Conservation (phyloP, 2,329 filamentous ascomycete genomes). For the Triangularia setosa region DNA sequence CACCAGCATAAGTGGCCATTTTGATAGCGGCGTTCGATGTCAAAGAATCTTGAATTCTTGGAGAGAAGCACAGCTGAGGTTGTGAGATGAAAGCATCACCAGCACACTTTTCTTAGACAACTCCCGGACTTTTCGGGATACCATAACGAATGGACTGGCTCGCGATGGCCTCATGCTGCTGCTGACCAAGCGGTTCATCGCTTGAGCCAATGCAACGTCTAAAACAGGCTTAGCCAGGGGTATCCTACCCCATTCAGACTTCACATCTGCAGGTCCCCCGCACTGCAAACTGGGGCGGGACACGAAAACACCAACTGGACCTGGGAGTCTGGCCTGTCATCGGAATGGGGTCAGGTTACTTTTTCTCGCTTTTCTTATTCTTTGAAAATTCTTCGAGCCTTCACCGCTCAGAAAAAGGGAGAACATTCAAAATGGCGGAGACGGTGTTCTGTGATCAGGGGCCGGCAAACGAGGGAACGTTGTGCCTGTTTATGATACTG, state of each 20-base stretch:
- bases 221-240: conserved; percentile 20
- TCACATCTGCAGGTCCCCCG: background rate
- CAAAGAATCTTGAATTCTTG: no score
- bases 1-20: background rate
- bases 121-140: background rate
- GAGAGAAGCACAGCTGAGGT: background rate
- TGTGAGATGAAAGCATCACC: background rate
- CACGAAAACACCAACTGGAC: background rate
- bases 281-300: background rate
- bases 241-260: background rate
- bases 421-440: background rate
- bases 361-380: background rate
- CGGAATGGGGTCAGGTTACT: background rate
- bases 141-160: background rate
- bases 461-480: background rate
- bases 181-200: background rate
- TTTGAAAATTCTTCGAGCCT: background rate
- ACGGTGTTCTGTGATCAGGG: background rate
- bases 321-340: background rate
- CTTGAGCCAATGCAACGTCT: conserved; percentile 8
- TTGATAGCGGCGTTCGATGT: no score
- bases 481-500: background rate
- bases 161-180: background rate
- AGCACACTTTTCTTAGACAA: background rate
- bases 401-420: background rate